Base-by-base conservation (phyloP, 352 stramenopile genomes). In the Pseudoperonospora humuli region DNA sequence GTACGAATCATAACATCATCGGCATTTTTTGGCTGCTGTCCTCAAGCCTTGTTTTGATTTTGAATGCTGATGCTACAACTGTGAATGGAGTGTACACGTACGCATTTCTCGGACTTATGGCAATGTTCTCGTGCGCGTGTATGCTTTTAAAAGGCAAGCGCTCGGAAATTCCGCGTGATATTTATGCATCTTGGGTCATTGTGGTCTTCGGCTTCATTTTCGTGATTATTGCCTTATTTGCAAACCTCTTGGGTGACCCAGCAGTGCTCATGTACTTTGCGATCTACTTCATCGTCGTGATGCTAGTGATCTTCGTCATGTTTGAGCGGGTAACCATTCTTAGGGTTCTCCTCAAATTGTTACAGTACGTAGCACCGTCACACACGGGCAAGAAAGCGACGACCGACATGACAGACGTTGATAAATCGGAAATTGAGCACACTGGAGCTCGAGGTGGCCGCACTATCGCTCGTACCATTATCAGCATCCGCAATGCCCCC, bases 91-190 rank as follows among this genome's bases (percentile, higher is more conserved):
- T 95, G 8, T 96, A 91, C 50, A 86, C 73, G 28, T 89, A 84
- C 42, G 70, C 83, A 8, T 96, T 95, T 43, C 50, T 95, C 1
- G 70, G 64, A 0, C 52, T 93, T 1, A 90, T 96, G 71, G 60
- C 57, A 5, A 71, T 95, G 43, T 96, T 95, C 53, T 69, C 80
- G 15, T 61, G 63, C 26, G 79, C 77, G 7, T 88, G 77, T 39
- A 86, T 94, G 46, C 26, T 90, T 14, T 74, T 95, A 20, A 95
- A 95, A 56, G 56, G 71, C 36, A 95, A 95, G 57, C 67, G 84
- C 7, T 70, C 70, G 2, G 65, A 73, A n/a, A 77, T 95, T 23
- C 83, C 80, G 0, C 61, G 78, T 11, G 74, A 83, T 13, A 69
- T 81, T 11, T 59, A 70, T 27, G 75, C 78, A 3, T 59, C 70